These are phyloP conservation scores for Dactylellina leptospora DNA, from an alignment of 2,329 filamentous ascomycete species.

Conservation along the genomic window DNA sequence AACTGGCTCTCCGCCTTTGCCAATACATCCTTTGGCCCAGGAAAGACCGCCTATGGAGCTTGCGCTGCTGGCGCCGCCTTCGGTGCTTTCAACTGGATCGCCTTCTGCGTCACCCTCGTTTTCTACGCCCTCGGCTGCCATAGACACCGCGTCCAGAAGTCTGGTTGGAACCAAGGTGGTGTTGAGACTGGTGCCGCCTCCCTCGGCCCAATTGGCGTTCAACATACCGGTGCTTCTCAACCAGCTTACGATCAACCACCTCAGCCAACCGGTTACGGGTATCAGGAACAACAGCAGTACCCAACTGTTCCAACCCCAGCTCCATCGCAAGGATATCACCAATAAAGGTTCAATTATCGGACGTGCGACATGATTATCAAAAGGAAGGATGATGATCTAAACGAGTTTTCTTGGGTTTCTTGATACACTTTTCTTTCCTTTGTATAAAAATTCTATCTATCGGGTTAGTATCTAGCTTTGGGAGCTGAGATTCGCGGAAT, in stretches of 20 bases:
- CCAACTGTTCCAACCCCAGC: slow-evolving; percentile 48
- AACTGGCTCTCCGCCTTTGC: slow-evolving; percentile 10
- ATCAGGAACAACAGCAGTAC: slow-evolving; percentile 43
- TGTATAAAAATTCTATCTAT: slow-evolving; percentile 33
- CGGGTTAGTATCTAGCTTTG: neutral
- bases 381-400: slow-evolving; percentile 3
- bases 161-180: slow-evolving; percentile 15
- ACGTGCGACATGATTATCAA: neutral
- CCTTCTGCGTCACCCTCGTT: slow-evolving; percentile 43
- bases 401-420: slow-evolving; percentile 7
- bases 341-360: neutral
- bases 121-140: slow-evolving; percentile 52
- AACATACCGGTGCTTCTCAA: slow-evolving; percentile 31
- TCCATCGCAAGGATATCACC: slow-evolving; percentile 44
- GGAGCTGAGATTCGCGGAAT: neutral
- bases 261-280: slow-evolving; percentile 21
- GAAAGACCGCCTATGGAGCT: slow-evolving; percentile 36
- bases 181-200: slow-evolving; percentile 37
- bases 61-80: slow-evolving; percentile 47
- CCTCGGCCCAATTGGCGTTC: slow-evolving; percentile 41
- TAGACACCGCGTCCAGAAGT: slow-evolving; percentile 31
- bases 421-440: slow-evolving; percentile 17
- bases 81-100: slow-evolving; percentile 51
- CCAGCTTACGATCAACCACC: slow-evolving; percentile 21
- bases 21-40: neutral